Evolutionary conservation across 345 rosid species (phyloP).

Genomic region (Cardamine resedifolia): DNA sequence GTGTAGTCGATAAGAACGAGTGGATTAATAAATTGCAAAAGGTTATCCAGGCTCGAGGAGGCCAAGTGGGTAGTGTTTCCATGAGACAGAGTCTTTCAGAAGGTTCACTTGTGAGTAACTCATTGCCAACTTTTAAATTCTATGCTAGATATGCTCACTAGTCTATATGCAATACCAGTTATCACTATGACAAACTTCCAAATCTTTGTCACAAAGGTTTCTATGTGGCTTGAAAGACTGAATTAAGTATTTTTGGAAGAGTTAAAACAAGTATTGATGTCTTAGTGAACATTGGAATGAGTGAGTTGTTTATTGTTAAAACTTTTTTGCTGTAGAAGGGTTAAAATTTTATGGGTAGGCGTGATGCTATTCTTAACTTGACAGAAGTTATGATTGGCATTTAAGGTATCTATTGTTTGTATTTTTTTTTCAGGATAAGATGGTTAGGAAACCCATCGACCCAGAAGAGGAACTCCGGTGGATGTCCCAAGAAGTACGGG

Average conservation of each 20-base stretch:
- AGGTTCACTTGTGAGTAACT: slow-evolving; percentile 88
- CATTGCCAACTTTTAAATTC: slow-evolving; percentile 5
- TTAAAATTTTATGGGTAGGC: neutral
- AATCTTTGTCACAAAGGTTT: slow-evolving; percentile 18
- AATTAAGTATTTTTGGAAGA: neutral
- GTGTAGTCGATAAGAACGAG: slow-evolving; percentile 70
- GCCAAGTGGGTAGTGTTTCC: slow-evolving; percentile 60
- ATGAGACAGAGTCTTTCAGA: slow-evolving; percentile 96
- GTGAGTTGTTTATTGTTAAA: neutral
- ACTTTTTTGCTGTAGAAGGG: neutral
- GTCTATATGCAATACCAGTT: neutral
- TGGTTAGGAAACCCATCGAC: slow-evolving; percentile 88
- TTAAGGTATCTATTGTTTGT: too few species aligned
- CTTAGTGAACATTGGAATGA: slow-evolving; percentile 12
- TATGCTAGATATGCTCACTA: neutral
- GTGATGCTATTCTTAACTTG: neutral
- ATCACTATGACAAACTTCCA: slow-evolving; percentile 7
- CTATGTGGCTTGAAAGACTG: slow-evolving; percentile 5
- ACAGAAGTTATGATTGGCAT: too few species aligned
- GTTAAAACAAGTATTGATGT: neutral
- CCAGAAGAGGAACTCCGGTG: slow-evolving; percentile 99
- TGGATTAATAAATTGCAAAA: slow-evolving; percentile 84
- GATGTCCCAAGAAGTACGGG: slow-evolving; percentile 99
- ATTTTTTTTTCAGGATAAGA: too few species aligned
- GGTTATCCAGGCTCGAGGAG: slow-evolving; percentile 65